Base-by-base conservation (phyloP, 257 asterid genomes). In the Avicennia marina region DNA sequence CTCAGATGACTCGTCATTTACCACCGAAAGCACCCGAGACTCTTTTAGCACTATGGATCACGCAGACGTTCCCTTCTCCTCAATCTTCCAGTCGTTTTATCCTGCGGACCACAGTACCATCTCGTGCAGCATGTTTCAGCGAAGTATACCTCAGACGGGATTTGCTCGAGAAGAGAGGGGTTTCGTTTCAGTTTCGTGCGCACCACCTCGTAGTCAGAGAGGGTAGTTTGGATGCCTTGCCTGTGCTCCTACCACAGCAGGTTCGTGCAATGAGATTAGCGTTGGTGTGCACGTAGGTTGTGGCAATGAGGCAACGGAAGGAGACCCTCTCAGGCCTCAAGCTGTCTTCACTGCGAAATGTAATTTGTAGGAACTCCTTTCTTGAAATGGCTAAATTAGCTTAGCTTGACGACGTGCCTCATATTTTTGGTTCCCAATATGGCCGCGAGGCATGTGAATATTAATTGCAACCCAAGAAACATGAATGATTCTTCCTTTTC, bases 1-100 rank as follows among this genome's bases (percentile, higher is more conserved):
- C 89, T 86, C 95, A 16, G 94, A 86, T 17, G 94, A 86, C 63
- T 84, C 94, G 6, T 86, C 95, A 17, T 86, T 89, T 46, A 86
- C 96, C 0, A 83, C 94, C 0, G 97, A 89, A 70, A 83, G 97
- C 68, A 77, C 97, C 10, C 69, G 94, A 49, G 90, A 89, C 76
- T 89, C 95, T 2, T 80, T 85, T 63, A 87, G 95, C 71, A 78
- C 89, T 0, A 75, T 78, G 51, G 94, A 81, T 51, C 75, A 81
- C 36, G 71, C 73, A 7, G 75, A 47, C n/a, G 15, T 69, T 53
- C 82, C 91, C 0, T 58, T 83, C 53, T 64, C 94, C 6, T 74
- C 94, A 11, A 71, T 86, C 64, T 77, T 77, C 52, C 78, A 58
- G 73, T 60, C 68, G 16, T 29, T 77, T 65, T 73, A 74, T 55